These are phyloP conservation scores for Dujonia santamariae DNA, from an alignment of 1,139 yeast species.

Conservation along the genomic window DNA sequence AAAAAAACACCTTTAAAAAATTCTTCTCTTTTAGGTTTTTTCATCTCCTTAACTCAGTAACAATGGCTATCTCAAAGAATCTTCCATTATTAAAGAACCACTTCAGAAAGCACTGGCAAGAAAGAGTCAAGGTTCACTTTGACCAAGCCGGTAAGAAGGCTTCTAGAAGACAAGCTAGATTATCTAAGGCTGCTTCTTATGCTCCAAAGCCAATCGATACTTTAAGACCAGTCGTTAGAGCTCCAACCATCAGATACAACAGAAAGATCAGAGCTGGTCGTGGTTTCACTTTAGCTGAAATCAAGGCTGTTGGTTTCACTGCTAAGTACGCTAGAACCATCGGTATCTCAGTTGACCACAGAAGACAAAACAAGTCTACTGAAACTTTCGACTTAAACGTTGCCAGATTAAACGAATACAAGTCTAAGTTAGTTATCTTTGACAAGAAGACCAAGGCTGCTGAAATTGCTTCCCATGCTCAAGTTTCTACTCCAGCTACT, in stretches of 20 bases:
- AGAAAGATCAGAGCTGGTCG: slow-evolving; percentile 99
- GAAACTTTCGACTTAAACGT: slow-evolving; percentile 95
- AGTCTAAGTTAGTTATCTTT: slow-evolving; percentile 91
- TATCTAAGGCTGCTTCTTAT: slow-evolving; percentile 87
- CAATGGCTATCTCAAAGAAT: slow-evolving; percentile 94
- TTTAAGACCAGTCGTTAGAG: slow-evolving; percentile 97
- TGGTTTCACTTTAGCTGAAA: slow-evolving; percentile 98
- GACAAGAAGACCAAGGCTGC: slow-evolving; percentile 81
- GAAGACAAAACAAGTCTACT: slow-evolving; percentile 98
- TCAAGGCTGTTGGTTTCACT: slow-evolving; percentile 96
- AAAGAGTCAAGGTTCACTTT: slow-evolving; percentile 98
- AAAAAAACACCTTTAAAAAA: slow-evolving; percentile 4
- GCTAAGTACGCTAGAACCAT: slow-evolving; percentile 96
- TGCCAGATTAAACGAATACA: slow-evolving; percentile 94
- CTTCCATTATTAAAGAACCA: slow-evolving; percentile 95
- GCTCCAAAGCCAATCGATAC: slow-evolving; percentile 98
- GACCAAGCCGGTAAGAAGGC: slow-evolving; percentile 99
- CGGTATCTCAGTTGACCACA: slow-evolving; percentile 99
- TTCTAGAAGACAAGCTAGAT: slow-evolving; percentile 94
- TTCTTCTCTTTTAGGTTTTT: slow-evolving; percentile 3
- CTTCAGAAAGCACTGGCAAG: slow-evolving; percentile 99
- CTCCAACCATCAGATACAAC: slow-evolving; percentile 98
- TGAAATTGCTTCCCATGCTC: slow-evolving; percentile 68
- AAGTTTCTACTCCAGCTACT: slow-evolving; percentile 73
- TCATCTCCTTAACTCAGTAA: slow-evolving; percentile 11